Base-by-base conservation (phyloP, 768 basidiomycete species). In the Candolleomyces aberdarensis region DNA sequence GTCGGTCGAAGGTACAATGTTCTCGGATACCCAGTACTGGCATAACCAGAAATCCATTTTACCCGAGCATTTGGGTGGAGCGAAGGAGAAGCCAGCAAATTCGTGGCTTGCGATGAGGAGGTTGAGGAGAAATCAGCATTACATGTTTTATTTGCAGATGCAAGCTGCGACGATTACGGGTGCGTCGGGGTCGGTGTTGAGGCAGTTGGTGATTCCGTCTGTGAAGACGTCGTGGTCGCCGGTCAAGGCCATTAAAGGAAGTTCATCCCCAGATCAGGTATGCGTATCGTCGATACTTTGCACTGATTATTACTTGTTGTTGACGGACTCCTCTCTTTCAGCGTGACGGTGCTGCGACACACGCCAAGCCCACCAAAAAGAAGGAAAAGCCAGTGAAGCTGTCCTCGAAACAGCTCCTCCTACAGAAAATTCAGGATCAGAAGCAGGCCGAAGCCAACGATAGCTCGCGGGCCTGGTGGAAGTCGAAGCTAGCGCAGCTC, bases 101-200 rank as follows among this genome's bases (percentile, higher is more conserved):
- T 75, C 69, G 57, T 65, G 76, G 69, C 72, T 75, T 57, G 75
- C 77, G 29, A 70, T 58, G 61, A 76, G 69, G 63, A 69, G 66
- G 52, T 72, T 83, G 49, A 70, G 74, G 15, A 65, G 67, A 15
- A 76, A 83, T n/a, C 89, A 91, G 64, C 72, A 79, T 0, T 84
- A 82, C 67, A 87, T 87, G 83, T 72, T 77, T 36, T 73, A 66
- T 13, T 66, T 90, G 58, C 85, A 86, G 56, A 72, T 77, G 56
- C 83, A 85, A 48, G 87, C 88, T 10, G 81, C 80, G 43, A 87
- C 86, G 0, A 68, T 90, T 59, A 86, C 85, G 0, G 88, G 88
- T 0, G 86, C 87, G 5, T 77, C 76, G 0, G 89, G 88, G 1
- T 76, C 74, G 1, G 70, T 70, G 7, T 71, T 90, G 29, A 75